phyloP scores from a whole-genome alignment of 139 green algal species.

The Yamagishiella unicocca region DNA sequence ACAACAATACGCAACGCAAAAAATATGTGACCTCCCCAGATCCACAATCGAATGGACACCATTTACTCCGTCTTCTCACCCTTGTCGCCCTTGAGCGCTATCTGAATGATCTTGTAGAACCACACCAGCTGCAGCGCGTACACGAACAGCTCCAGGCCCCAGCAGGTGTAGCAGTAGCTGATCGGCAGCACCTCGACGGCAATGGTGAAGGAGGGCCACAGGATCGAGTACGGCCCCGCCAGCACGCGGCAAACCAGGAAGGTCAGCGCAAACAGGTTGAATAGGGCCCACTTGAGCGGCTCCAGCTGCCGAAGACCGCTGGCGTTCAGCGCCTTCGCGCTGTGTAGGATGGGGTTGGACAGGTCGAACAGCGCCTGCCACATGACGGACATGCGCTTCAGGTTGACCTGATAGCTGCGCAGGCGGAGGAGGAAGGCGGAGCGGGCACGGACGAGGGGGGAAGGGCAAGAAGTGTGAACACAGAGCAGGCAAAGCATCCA shows the following conservation, averaged over 20 bases:
- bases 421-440: background rate
- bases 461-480: too few relatives aligned
- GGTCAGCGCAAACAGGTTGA: conserved; percentile 57
- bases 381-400: conserved; percentile 58
- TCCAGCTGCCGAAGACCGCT: conserved; percentile 13
- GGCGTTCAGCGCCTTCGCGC: conserved; percentile 62
- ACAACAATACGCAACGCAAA: too few relatives aligned
- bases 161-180: conserved; percentile 49
- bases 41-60: too few relatives aligned
- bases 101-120: conserved; percentile 63
- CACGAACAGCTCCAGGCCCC: conserved; percentile 57
- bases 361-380: conserved; percentile 61
- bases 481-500: too few relatives aligned
- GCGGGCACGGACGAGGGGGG: background rate
- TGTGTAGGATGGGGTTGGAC: conserved; percentile 70
- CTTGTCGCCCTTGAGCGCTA: conserved; percentile 50
- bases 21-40: too few relatives aligned
- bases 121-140: conserved; percentile 66
- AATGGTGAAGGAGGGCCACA: conserved; percentile 37
- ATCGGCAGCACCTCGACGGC: conserved; percentile 32
- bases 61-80: background rate
- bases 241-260: conserved; percentile 50
- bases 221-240: conserved; percentile 7
- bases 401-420: conserved; percentile 47
- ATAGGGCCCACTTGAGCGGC: conserved; percentile 43